These are phyloP conservation scores for Warburgia ugandensis DNA, from an alignment of 164 flowering plant genomes.

Conservation along the genomic window DNA sequence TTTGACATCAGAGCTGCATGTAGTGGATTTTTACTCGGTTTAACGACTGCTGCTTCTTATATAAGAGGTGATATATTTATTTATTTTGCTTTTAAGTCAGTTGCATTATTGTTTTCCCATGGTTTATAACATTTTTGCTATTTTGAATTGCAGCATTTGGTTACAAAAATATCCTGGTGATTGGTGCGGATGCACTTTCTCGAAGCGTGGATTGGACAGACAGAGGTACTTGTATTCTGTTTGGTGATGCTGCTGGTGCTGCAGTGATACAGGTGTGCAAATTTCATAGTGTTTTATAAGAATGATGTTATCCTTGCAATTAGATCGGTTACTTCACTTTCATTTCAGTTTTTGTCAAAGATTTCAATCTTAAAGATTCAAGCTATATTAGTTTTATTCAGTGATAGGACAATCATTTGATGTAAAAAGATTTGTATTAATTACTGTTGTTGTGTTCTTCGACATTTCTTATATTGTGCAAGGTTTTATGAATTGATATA, in stretches of 20 bases:
- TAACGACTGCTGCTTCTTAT: conserved; percentile 80
- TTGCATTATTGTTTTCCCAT: not conserved
- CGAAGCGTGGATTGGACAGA: conserved; percentile 92
- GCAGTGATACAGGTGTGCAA: conserved; percentile 66
- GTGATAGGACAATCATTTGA: too few species aligned
- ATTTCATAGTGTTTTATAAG: too few species aligned
- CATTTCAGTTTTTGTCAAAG: too few species aligned
- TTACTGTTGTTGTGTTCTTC: too few species aligned
- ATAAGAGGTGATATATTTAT: conserved; percentile 64
- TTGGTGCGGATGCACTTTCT: conserved; percentile 93
- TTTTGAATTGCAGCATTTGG: conserved; percentile 60
- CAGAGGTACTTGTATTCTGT: conserved; percentile 86
- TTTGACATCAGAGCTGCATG: conserved; percentile 90
- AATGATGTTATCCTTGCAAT: too few species aligned
- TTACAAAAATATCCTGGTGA: conserved; percentile 73
- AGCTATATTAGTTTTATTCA: too few species aligned
- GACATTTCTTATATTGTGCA: too few species aligned
- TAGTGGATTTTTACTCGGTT: conserved; percentile 84
- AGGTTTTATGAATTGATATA: too few species aligned
- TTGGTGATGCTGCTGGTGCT: conserved; percentile 99
- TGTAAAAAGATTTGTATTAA: too few species aligned
- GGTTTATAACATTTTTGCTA: not conserved
- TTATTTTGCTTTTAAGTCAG: not conserved
- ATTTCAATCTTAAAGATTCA: too few species aligned
- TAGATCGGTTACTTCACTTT: too few species aligned